Evolutionary conservation across 2,329 filamentous ascomycete genomes (phyloP).

Genomic region (Calonectria honghensis): DNA sequence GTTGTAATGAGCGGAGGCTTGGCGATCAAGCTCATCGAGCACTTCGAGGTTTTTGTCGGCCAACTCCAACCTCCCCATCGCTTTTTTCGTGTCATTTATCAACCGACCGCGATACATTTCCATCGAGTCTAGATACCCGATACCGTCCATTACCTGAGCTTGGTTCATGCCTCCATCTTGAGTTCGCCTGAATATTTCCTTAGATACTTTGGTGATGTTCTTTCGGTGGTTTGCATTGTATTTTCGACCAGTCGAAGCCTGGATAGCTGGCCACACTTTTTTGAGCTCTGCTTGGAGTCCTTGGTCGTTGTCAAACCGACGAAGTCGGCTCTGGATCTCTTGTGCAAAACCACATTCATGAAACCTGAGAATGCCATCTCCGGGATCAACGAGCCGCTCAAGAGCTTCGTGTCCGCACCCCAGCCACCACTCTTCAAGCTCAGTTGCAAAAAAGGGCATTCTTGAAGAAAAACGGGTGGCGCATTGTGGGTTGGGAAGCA

Average conservation of each 20-base stretch:
- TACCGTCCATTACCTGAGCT: constrained; percentile 54
- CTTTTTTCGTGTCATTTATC: constrained; percentile 48
- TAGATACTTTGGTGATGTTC: constrained; percentile 51
- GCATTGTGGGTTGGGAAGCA: background rate
- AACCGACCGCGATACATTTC: constrained; percentile 58
- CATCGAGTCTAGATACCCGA: constrained; percentile 58
- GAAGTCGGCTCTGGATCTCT: constrained; percentile 55
- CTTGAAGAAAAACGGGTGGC: background rate
- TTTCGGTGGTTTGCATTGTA: constrained; percentile 55
- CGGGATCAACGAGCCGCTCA: constrained; percentile 50
- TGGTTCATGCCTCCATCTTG: constrained; percentile 56
- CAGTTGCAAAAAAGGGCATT: constrained; percentile 58
- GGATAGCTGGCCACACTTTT: constrained; percentile 47
- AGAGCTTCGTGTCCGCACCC: constrained; percentile 52
- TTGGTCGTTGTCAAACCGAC: constrained; percentile 57
- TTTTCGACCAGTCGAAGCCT: constrained; percentile 39
- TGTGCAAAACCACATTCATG: constrained; percentile 60
- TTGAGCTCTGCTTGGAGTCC: constrained; percentile 46
- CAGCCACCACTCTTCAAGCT: constrained; percentile 61
- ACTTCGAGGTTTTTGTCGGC: constrained; percentile 45
- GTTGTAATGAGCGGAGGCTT: constrained; percentile 55
- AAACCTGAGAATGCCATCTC: constrained; percentile 43
- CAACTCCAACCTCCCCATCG: constrained; percentile 39
- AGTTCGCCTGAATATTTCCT: constrained; percentile 54
- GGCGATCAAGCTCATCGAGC: constrained; percentile 57